Evolutionary conservation across 148 eudicot species (phyloP).

Genomic region (Diospyros lotus): DNA sequence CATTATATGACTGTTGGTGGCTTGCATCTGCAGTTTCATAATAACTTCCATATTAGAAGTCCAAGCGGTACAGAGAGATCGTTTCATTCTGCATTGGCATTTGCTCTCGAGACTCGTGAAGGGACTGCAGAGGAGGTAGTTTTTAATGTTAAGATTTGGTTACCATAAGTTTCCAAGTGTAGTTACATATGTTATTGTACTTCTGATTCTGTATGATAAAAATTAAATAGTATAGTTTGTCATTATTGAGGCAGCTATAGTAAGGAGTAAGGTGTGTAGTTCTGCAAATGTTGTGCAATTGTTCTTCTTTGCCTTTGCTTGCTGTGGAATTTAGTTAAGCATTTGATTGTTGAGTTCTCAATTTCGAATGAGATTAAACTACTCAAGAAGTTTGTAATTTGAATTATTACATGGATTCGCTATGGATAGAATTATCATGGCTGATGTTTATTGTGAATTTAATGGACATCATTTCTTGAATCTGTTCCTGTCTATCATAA

Average conservation of each 20-base stretch:
- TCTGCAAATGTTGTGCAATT: background rate
- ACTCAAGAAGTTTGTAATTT: no score
- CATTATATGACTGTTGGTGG: background rate
- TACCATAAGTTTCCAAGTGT: background rate
- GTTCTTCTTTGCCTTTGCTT: background rate
- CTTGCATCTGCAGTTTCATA: constrained; percentile 52
- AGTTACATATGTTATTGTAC: background rate
- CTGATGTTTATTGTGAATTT: background rate
- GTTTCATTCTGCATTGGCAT: constrained; percentile 49
- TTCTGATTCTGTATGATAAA: no score
- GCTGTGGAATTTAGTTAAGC: background rate
- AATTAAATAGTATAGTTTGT: background rate
- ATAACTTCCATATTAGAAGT: constrained; percentile 54
- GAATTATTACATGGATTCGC: no score
- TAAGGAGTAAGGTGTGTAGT: background rate
- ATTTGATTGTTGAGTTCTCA: background rate
- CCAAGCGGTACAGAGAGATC: constrained; percentile 41
- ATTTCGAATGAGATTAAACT: background rate
- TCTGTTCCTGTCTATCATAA: background rate
- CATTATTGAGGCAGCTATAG: background rate
- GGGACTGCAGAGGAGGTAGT: constrained; percentile 95
- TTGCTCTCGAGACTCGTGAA: constrained; percentile 69
- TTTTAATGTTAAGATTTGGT: background rate
- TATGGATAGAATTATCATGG: no score
- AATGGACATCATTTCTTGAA: background rate